phyloP scores from a whole-genome alignment of 192 early-diverging fungal genomes.

The Coemansia sp. region DNA sequence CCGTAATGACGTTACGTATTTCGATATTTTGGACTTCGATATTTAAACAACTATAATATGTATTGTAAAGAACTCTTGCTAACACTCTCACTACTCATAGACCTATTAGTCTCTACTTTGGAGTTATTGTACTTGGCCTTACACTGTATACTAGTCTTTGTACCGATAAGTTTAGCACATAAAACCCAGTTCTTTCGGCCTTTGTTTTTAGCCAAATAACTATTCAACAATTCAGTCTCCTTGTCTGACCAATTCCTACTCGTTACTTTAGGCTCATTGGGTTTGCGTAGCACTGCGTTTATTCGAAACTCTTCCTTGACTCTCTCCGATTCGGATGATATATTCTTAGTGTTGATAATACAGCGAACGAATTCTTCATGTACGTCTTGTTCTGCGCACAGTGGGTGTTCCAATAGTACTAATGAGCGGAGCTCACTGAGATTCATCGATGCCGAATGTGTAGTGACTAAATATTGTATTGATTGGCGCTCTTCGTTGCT shows the following conservation, averaged over 20 bases:
- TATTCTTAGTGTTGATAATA: not conserved
- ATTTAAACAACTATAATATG: not conserved
- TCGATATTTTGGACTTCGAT: conserved; percentile 62
- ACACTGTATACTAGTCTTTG: conserved; percentile 35
- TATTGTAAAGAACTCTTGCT: not conserved
- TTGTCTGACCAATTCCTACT: conserved; percentile 25
- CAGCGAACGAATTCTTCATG: not conserved
- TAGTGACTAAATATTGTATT: conserved; percentile 10
- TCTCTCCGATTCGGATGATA: not conserved
- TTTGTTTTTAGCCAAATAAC: conserved; percentile 12
- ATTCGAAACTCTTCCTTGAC: not conserved
- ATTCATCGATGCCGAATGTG: not conserved
- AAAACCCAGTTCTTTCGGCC: conserved; percentile 32
- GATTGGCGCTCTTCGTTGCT: conserved; percentile 17
- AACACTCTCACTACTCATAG: conserved; percentile 7
- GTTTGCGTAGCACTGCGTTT: not conserved
- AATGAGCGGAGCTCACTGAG: not conserved
- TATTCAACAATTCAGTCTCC: conserved; percentile 15
- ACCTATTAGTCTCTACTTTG: not conserved
- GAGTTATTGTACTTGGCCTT: conserved; percentile 48
- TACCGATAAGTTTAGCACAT: conserved; percentile 19
- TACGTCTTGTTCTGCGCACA: conserved; percentile 16
- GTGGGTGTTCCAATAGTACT: not conserved
- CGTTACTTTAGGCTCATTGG: not conserved
- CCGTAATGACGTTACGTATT: conserved; percentile 55